Evolutionary conservation across 345 rosid genomes (phyloP), one percentile per base, ranked within the genome.

Genomic region (Rhodamnia rubescens): DNA sequence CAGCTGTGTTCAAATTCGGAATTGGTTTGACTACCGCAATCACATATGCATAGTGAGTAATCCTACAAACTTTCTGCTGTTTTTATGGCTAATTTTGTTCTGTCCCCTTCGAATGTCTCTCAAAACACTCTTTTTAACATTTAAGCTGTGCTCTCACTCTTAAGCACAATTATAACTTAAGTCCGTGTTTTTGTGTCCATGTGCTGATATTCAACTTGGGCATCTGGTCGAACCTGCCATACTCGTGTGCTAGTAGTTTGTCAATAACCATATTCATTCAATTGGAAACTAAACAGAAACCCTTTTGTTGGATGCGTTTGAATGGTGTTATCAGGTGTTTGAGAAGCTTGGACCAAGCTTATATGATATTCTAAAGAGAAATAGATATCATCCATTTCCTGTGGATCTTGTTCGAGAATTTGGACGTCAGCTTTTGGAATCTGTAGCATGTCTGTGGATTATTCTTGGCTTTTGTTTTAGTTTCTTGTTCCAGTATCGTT

Each of bases 321-420:
- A 69, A 69, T 69, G 80, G 86, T 87, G 84, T 87, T 88, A 81
- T 87, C 92, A 94, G 96, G 96, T 94, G 53, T 92, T 93, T 92
- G 96, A 93, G 94, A 93, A 91, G 95, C 96, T 94, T 89, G 96
- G 96, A 84, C 96, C 95, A 89, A 94, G 95, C 91, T 88, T 94
- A 81, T 93, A 93, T 61, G 94, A 94, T 91, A 93, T 93, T 91
- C 94, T 94, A 86, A 88, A 87, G 82, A 94, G 92, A 91, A 94
- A 94, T 90, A 92, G 90, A 89, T 93, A 93, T 88, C 92, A 91
- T 88, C 90, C 94, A 64, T 93, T 92, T 88, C 94, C 94, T 20
- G 94, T 93, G 87, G 94, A 93, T 92, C 96, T 93, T 90, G 95
- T 92, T 75, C 92, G 94, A 29, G 95, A 94, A 85, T 91, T 94